phyloP scores from a whole-genome alignment of 2,329 filamentous ascomycete genomes.

The Microdochium trichocladiopsis region DNA sequence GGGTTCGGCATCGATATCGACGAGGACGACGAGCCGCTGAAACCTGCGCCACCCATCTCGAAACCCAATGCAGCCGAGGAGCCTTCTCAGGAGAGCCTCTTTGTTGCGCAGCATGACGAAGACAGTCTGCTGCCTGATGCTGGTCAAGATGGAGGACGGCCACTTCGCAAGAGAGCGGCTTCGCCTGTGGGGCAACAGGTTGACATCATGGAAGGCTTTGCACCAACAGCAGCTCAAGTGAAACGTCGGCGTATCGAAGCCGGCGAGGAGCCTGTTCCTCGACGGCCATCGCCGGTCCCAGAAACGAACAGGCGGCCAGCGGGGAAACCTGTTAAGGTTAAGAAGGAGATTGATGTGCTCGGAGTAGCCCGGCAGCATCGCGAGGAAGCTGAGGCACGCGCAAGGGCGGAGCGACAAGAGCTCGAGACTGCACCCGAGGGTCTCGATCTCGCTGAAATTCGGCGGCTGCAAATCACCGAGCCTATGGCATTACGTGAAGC shows the following conservation, averaged over 20 bases:
- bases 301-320: slow-evolving; percentile 13
- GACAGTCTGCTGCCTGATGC: slow-evolving; percentile 15
- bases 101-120: slow-evolving; percentile 44
- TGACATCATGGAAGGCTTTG: slow-evolving; percentile 63
- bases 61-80: slow-evolving; percentile 3
- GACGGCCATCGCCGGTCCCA: slow-evolving; percentile 17
- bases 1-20: slow-evolving; percentile 54
- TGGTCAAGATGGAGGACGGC: slow-evolving; percentile 10
- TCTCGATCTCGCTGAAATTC: slow-evolving; percentile 67
- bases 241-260: slow-evolving; percentile 69
- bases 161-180: slow-evolving; percentile 38
- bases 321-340: slow-evolving; percentile 24
- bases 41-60: slow-evolving; percentile 9
- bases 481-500: slow-evolving; percentile 57
- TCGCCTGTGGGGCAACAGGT: slow-evolving; percentile 33
- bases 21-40: slow-evolving; percentile 28
- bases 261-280: slow-evolving; percentile 37
- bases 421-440: slow-evolving; percentile 47
- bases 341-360: slow-evolving; percentile 61
- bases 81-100: slow-evolving; percentile 38
- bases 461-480: slow-evolving; percentile 68
- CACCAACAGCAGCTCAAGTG: slow-evolving; percentile 68
- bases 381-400: slow-evolving; percentile 60
- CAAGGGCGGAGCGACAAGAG: slow-evolving; percentile 45
- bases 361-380: slow-evolving; percentile 55